Percentiles rank a stretch among this genome's conserved stretches.
phyloP scores from a whole-genome alignment of 1,139 yeast species.

The Pichia sp. region DNA sequence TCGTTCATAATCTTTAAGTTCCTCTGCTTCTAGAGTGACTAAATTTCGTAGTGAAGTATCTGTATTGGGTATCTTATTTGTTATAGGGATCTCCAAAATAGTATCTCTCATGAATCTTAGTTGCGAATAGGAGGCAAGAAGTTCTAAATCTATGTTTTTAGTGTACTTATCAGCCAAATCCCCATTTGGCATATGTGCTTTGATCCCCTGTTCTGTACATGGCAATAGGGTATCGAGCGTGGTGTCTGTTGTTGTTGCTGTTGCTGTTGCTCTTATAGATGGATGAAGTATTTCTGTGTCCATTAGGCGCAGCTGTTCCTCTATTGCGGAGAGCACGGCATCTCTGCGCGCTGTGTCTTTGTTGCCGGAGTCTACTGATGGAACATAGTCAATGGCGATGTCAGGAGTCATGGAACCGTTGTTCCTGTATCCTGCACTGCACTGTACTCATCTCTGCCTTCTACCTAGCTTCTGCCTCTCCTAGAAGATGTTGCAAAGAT shows the following conservation, averaged over 20 bases:
- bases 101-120: constrained; percentile 1
- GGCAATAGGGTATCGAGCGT: too few species aligned
- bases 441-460: too few species aligned
- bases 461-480: too few species aligned
- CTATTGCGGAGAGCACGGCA: neutral
- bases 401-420: neutral
- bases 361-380: constrained; percentile 1
- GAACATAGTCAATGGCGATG: constrained; percentile 7
- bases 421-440: neutral
- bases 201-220: too few species aligned
- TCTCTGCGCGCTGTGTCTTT: neutral
- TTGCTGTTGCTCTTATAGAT: neutral
- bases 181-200: too few species aligned
- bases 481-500: too few species aligned
- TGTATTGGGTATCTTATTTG: too few species aligned
- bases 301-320: neutral
- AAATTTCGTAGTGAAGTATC: too few species aligned
- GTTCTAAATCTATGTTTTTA: neutral
- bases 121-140: constrained; percentile 10
- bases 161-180: constrained; percentile 6
- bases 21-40: too few species aligned
- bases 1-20: too few species aligned
- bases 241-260: too few species aligned
- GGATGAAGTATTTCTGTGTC: constrained; percentile 1
- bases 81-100: too few species aligned